These are phyloP conservation scores for Blastobotrys apis DNA, from an alignment of 1,139 yeast species.

Conservation along the genomic window DNA sequence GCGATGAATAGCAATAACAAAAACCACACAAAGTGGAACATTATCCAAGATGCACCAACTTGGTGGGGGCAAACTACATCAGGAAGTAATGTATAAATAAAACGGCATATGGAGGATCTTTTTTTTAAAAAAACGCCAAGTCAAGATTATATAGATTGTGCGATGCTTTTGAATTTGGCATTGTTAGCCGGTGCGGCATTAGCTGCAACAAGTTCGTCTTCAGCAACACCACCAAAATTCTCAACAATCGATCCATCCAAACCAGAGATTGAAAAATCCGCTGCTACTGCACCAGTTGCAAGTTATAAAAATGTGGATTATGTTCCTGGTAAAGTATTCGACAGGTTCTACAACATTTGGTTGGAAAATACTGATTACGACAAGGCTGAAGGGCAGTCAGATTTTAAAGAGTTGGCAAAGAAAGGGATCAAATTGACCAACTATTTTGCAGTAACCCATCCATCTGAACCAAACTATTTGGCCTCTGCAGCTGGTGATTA, in stretches of 20 bases:
- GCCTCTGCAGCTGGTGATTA: slow-evolving; percentile 47
- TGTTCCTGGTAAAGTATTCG: slow-evolving; percentile 41
- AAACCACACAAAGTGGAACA: too few species aligned
- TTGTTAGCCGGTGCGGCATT: neutral
- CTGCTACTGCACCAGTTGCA: slow-evolving; percentile 40
- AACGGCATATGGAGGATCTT: too few species aligned
- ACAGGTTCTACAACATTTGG: slow-evolving; percentile 45
- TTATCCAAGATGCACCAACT: too few species aligned
- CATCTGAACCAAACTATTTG: slow-evolving; percentile 50
- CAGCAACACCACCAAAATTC: slow-evolving; percentile 19
- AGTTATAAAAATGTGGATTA: slow-evolving; percentile 30
- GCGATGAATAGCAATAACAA: too few species aligned
- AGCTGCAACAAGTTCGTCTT: neutral
- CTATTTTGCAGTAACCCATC: slow-evolving; percentile 48
- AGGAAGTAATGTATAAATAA: too few species aligned
- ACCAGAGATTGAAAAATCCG: slow-evolving; percentile 38
- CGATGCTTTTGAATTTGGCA: too few species aligned
- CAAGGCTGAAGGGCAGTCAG: slow-evolving; percentile 44
- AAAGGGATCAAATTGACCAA: slow-evolving; percentile 44
- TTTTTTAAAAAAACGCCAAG: too few species aligned
- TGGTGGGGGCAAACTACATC: too few species aligned
- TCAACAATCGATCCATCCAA: slow-evolving; percentile 38
- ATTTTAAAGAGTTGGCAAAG: slow-evolving; percentile 39
- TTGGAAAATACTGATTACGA: slow-evolving; percentile 48
- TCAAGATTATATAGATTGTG: too few species aligned